Evolutionary conservation across 495 filamentous ascomycete genomes (phyloP).

Genomic region (Monascus purpureus): DNA sequence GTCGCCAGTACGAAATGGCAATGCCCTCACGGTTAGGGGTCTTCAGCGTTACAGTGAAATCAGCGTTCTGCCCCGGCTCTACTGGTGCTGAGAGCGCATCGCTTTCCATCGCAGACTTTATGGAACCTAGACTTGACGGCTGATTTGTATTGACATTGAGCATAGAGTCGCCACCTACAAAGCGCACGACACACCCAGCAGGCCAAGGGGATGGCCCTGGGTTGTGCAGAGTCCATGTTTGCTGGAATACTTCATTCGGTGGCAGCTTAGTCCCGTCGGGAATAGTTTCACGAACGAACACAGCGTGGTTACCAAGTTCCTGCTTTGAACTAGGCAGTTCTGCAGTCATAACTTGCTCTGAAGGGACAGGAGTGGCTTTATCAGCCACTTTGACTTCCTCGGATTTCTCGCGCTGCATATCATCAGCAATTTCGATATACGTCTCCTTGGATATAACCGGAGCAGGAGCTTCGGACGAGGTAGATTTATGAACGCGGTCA

Average conservation of each 20-base stretch:
- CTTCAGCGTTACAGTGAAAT: slow-evolving; percentile 75
- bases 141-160: slow-evolving; percentile 67
- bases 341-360: no score
- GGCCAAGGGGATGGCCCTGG: slow-evolving; percentile 71
- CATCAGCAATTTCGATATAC: background rate
- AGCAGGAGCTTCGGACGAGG: slow-evolving; percentile 37
- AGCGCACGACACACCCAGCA: slow-evolving; percentile 77
- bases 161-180: slow-evolving; percentile 91
- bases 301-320: slow-evolving; percentile 41
- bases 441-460: slow-evolving; percentile 27
- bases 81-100: slow-evolving; percentile 59
- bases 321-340: slow-evolving; percentile 1
- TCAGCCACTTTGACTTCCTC: slow-evolving; percentile 1
- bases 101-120: slow-evolving; percentile 63
- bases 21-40: slow-evolving; percentile 60
- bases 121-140: slow-evolving; percentile 56
- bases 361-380: background rate
- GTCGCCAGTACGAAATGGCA: slow-evolving; percentile 89
- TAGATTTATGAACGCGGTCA: slow-evolving; percentile 35
- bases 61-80: slow-evolving; percentile 53
- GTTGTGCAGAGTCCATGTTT: slow-evolving; percentile 88
- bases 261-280: slow-evolving; percentile 59
- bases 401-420: slow-evolving; percentile 3
- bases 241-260: slow-evolving; percentile 60
- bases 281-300: slow-evolving; percentile 67